A percentile compares a stretch with the other conserved stretches of the same genome.
phyloP scores from a whole-genome alignment of 2,329 filamentous ascomycete species.

The Aspergillus calidoustus region DNA sequence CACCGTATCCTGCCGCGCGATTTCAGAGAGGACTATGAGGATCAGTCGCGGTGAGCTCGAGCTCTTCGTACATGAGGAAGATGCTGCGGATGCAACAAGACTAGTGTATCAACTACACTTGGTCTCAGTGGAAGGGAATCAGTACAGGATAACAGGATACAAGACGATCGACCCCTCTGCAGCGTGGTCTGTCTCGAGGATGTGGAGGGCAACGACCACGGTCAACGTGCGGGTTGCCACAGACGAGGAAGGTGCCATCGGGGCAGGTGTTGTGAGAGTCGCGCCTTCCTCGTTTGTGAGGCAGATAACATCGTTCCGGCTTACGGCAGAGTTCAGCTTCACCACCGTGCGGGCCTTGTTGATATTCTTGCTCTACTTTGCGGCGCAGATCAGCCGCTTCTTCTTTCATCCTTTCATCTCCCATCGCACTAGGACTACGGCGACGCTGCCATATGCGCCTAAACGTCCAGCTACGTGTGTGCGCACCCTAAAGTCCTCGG shows the following conservation, averaged over 20 bases:
- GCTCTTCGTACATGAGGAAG: slow-evolving; percentile 7
- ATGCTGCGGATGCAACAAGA: slow-evolving; percentile 12
- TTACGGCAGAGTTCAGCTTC: not conserved
- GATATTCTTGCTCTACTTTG: slow-evolving; percentile 18
- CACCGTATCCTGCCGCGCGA: slow-evolving; percentile 14
- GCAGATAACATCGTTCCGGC: slow-evolving; percentile 19
- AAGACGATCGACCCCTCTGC: slow-evolving; percentile 13
- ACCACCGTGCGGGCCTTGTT: not conserved
- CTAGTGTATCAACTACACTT: slow-evolving; percentile 10
- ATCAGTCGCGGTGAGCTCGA: slow-evolving; percentile 3
- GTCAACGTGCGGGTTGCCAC: slow-evolving; percentile 18
- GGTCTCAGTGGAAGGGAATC: slow-evolving; percentile 9
- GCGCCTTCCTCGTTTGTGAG: slow-evolving; percentile 16
- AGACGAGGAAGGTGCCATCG: slow-evolving; percentile 12
- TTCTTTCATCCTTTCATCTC: slow-evolving; percentile 20
- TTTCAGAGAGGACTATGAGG: slow-evolving; percentile 7
- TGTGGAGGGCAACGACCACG: slow-evolving; percentile 24
- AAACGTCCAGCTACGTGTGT: not conserved
- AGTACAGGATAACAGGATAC: slow-evolving; percentile 3
- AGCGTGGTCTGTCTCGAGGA: slow-evolving; percentile 17
- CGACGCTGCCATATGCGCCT: not conserved
- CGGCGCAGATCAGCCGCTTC: slow-evolving; percentile 12
- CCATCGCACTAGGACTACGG: not conserved
- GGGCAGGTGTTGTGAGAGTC: slow-evolving; percentile 21
- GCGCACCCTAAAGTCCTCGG: not conserved